phyloP scores from a whole-genome alignment of 257 asterid genomes.

The Solanum virginianum region DNA sequence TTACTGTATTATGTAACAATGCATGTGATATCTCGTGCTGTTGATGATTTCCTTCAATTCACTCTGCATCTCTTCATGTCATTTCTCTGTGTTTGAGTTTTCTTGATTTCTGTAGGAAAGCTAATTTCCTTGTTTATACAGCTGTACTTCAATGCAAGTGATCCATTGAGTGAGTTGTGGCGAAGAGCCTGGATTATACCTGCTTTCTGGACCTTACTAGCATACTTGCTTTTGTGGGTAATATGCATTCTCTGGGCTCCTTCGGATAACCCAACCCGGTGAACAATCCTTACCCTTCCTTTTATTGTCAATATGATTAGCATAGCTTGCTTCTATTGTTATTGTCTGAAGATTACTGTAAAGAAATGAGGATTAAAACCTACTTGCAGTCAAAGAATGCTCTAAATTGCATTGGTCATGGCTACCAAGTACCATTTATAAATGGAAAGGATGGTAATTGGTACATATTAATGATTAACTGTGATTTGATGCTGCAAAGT shows the following conservation, averaged over 20 bases:
- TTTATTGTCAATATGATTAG: not conserved
- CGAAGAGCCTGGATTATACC: conserved; percentile 93
- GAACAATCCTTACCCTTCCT: not conserved
- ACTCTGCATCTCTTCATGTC: not conserved
- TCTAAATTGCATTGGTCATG: not conserved
- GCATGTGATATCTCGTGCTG: not conserved
- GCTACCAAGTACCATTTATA: not conserved
- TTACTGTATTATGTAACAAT: not conserved
- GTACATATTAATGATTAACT: not conserved
- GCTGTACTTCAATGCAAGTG: conserved; percentile 95
- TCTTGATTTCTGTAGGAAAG: not conserved
- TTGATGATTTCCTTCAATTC: not conserved
- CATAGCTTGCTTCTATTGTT: not conserved
- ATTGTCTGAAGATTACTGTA: not conserved
- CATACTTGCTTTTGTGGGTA: conserved; percentile 60
- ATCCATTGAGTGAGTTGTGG: conserved; percentile 83
- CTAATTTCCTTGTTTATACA: conserved; percentile 21
- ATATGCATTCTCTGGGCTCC: conserved; percentile 89
- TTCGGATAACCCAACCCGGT: conserved; percentile 90
- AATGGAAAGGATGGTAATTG: not conserved
- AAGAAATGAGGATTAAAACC: not conserved
- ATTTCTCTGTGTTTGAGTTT: not conserved
- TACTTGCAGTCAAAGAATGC: not conserved
- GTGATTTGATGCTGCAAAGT: not conserved
- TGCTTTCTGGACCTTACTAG: conserved; percentile 85